Evolutionary conservation across 2,329 filamentous ascomycete genomes (phyloP), one percentile per base, ranked within the genome.

Genomic region (Stachybotrys echinatus): DNA sequence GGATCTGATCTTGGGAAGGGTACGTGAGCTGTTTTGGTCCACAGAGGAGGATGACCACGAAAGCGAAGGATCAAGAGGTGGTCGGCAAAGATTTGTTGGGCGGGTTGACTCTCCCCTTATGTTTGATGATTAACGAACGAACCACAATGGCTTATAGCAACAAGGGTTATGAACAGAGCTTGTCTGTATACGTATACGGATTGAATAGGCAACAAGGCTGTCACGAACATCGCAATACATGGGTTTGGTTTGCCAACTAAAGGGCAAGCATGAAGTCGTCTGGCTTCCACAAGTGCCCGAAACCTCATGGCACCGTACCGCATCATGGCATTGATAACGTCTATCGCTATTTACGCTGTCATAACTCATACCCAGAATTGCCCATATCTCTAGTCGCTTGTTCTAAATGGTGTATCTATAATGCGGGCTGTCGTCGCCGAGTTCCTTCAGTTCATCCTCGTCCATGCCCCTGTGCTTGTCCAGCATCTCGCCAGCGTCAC

Each of bases 401-500:
- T 8, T 55, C 49, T 56, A 70, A 47, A 65, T 64, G 23, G 74
- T 76, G 54, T 76, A 80, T 47, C 66, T 65, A 56, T 71, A 80
- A 42, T 67, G 67, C 23, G 75, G 76, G 37, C 75, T 79, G 48
- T 79, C 76, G 19, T 80, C 76, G 1, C 76, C 76, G 43, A 79
- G 60, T 61, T 78, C 75, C 38, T 67, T 70, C 47, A 79, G 54
- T 56, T 78, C 73, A 6, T 77, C 73, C 31, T 77, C 74, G 0
- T 65, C 65, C 62, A 77, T 53, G 3, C 62, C 63, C 31, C 65
- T 60, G 48, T 77, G 63, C 52, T 68, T 65, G 2, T 71, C 62
- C 17, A 65, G 61, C 40, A 73, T 48, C n/a, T 62, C 55, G 0
- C 73, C 74, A 1, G 56, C 62, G 4, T 69, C 68, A 1, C 76